Base-by-base conservation (phyloP, 2,329 filamentous ascomycete genomes). In the Aspergillus pseudoglaucus region DNA sequence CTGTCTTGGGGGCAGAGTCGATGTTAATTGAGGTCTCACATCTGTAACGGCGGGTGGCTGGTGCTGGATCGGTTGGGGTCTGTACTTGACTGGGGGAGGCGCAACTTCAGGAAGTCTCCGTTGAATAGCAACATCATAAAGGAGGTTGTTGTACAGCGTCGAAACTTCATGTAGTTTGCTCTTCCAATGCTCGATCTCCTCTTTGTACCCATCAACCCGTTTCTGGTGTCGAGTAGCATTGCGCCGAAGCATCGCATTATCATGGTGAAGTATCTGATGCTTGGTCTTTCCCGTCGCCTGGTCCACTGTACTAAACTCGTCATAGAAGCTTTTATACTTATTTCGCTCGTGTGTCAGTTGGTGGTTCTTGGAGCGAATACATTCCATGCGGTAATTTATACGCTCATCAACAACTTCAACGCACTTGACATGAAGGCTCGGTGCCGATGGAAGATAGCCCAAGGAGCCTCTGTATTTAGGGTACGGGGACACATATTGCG, bases 401-500 rank as follows among this genome's bases (percentile, higher is more conserved):
- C 53, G 53, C 4, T 59, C 53, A 9, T 60, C 49, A 2, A 55
- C 52, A 17, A 61, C 55, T 44, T 61, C 55, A 18, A 64, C 53
- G 9, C 48, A 62, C 47, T 54, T 59, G 30, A 60, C 54, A 43
- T 67, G 63, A 20, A 64, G 42, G 3, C 30, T 48, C 4, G 64
- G 64, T 8, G 62, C 49, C 4, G 65, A 68, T 25, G 61, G 61
- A 40, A 62, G 50, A 44, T 65, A 65, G 2, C 58, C 60, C 20
- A 66, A 44, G 8, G 51, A 50, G 2, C 61, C 59, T 12, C 55
- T 53, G 23, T 56, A 53, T 15, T 41, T 45, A 14, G 61, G 61
- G 48, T 68, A 68, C 6, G 66, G 66, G 1, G 65, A 68, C 5
- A 59, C 45, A 43, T 66, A 64, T 23, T 60, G 47, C 2, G 52